These are phyloP conservation scores for Ampelocalamus luodianensis DNA, from an alignment of 176 grass and related monocot species.

Conservation along the genomic window DNA sequence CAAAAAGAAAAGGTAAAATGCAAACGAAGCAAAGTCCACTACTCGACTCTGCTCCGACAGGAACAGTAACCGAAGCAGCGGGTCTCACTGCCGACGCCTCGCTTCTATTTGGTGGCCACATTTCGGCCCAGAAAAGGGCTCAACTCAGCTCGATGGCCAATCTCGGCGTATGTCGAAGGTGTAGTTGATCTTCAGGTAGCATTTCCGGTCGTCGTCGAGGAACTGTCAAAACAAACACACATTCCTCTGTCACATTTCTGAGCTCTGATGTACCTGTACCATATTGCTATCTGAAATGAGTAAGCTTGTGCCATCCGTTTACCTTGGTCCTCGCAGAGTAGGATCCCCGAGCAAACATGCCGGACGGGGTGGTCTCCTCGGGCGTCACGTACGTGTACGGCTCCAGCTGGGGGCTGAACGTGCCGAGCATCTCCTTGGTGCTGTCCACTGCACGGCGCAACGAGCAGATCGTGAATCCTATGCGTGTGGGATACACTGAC, in stretches of 20 bases:
- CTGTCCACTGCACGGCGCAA: constrained; percentile 64
- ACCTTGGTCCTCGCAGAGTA: constrained; percentile 97
- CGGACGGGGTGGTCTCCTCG: constrained; percentile 90
- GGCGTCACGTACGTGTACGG: constrained; percentile 83
- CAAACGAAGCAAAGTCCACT: constrained; percentile 10
- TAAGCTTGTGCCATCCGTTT: background rate
- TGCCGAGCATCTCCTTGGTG: constrained; percentile 90
- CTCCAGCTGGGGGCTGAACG: constrained; percentile 92
- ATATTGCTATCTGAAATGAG: background rate
- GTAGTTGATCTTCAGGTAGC: constrained; percentile 98
- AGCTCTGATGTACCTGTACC: background rate
- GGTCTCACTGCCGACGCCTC: background rate
- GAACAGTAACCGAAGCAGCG: background rate
- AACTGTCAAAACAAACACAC: constrained; percentile 56
- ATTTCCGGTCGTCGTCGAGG: constrained; percentile 89
- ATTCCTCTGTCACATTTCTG: background rate
- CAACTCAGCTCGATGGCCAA: constrained; percentile 67
- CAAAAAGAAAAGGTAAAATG: background rate
- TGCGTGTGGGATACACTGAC: background rate
- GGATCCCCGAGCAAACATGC: constrained; percentile 81
- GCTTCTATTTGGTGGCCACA: background rate
- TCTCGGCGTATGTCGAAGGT: constrained; percentile 94
- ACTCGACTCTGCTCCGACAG: constrained; percentile 1
- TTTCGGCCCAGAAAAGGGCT: background rate
- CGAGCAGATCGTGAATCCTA: background rate